Evolutionary conservation across 768 basidiomycete species (phyloP).

Genomic region (Pholiota microspora): DNA sequence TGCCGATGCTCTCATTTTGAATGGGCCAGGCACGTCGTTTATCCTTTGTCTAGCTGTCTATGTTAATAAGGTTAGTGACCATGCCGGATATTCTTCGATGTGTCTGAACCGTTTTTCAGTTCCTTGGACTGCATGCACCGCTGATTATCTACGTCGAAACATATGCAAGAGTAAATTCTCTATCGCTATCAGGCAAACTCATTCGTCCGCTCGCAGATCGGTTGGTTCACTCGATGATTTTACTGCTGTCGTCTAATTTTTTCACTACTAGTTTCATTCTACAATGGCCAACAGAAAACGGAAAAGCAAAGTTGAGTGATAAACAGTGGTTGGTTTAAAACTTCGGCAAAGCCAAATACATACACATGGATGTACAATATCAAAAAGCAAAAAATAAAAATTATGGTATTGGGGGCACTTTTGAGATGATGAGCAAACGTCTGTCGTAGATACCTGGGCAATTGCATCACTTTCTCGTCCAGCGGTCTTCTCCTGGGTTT

Average conservation of each 20-base stretch:
- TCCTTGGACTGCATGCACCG: conserved; percentile 72
- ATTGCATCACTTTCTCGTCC: conserved; percentile 51
- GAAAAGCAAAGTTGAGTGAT: conserved; percentile 6
- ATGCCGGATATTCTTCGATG: neutral
- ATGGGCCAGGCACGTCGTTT: conserved; percentile 95
- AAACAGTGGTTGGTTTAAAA: conserved; percentile 15
- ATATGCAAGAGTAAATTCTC: conserved; percentile 79
- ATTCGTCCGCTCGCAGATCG: conserved; percentile 81
- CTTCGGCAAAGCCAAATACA: neutral
- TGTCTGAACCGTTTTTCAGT: conserved; percentile 43
- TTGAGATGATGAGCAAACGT: neutral
- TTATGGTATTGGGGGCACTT: conserved; percentile 2
- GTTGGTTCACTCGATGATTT: conserved; percentile 33
- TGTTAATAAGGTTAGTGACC: conserved; percentile 56
- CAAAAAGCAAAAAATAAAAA: neutral
- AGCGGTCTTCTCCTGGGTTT: conserved; percentile 71
- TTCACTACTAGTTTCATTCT: conserved; percentile 62
- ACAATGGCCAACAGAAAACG: conserved; percentile 74
- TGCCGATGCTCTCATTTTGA: conserved; percentile 80
- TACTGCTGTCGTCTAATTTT: neutral
- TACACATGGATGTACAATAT: conserved; percentile 1
- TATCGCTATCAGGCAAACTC: conserved; percentile 85
- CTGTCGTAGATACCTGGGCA: neutral
- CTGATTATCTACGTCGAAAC: conserved; percentile 87
- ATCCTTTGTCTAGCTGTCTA: conserved; percentile 70